Percentiles rank a stretch among this genome's conserved stretches.
Evolutionary conservation across 345 rosid genomes (phyloP).

Genomic region (Turritis glabra): DNA sequence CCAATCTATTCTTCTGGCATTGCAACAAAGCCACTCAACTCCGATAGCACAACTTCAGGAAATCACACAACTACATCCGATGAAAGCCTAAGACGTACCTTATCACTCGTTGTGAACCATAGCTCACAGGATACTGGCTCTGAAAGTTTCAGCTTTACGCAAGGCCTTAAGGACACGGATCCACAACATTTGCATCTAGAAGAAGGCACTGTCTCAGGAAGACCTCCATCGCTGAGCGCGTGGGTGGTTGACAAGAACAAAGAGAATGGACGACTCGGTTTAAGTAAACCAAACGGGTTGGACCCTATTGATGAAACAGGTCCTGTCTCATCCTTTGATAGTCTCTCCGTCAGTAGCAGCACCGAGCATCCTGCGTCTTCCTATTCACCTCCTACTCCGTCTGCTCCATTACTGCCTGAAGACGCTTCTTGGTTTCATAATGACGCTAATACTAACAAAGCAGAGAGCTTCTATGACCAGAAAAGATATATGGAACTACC

Average conservation of each 20-base stretch:
- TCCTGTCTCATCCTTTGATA: constrained; percentile 49
- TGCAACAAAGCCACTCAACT: constrained; percentile 33
- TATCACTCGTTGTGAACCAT: constrained; percentile 64
- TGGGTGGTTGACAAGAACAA: constrained; percentile 68
- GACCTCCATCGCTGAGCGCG: constrained; percentile 83
- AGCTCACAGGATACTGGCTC: constrained; percentile 41
- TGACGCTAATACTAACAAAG: constrained; percentile 35
- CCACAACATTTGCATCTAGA: constrained; percentile 37
- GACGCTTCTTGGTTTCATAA: constrained; percentile 62
- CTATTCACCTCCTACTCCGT: constrained; percentile 70
- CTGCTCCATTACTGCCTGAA: constrained; percentile 91
- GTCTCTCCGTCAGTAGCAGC: constrained; percentile 50
- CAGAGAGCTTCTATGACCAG: constrained; percentile 42
- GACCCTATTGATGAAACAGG: constrained; percentile 59
- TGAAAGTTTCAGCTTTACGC: constrained; percentile 52
- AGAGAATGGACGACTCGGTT: constrained; percentile 43
- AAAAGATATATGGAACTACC: constrained; percentile 25
- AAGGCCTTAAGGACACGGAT: constrained; percentile 48
- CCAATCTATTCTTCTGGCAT: constrained; percentile 50
- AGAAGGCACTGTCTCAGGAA: constrained; percentile 49
- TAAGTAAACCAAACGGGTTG: constrained; percentile 42
- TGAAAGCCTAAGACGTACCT: constrained; percentile 76
- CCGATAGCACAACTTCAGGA: constrained; percentile 36
- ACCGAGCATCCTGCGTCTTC: constrained; percentile 42
- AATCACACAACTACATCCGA: constrained; percentile 49